Evolutionary conservation across 352 stramenopile species (phyloP).

Genomic region (Globisporangium sylvaticum): DNA sequence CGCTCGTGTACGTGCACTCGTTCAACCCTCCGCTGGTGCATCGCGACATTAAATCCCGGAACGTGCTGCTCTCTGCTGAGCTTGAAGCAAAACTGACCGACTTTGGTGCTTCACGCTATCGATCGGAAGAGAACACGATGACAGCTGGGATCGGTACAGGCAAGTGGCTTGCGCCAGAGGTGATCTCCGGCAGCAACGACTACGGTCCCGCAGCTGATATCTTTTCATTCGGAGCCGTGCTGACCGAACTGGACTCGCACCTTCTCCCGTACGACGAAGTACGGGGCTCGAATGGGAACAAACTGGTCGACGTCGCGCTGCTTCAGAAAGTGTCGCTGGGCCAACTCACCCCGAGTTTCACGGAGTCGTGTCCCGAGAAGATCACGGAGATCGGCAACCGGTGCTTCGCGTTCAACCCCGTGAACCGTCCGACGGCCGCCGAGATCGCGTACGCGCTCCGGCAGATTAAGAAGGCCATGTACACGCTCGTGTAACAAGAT

Average conservation of each 20-base stretch:
- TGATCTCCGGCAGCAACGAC: slow-evolving; percentile 37
- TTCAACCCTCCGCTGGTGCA: slow-evolving; percentile 19
- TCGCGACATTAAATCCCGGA: slow-evolving; percentile 23
- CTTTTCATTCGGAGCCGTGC: slow-evolving; percentile 54
- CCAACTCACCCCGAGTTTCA: slow-evolving; percentile 29
- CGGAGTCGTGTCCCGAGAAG: slow-evolving; percentile 28
- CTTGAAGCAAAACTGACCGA: slow-evolving; percentile 54
- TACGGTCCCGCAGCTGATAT: slow-evolving; percentile 54
- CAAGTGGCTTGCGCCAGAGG: slow-evolving; percentile 53
- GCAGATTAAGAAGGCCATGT: slow-evolving; percentile 19
- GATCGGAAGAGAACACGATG: slow-evolving; percentile 44
- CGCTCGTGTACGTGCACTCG: slow-evolving; percentile 13
- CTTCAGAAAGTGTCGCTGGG: slow-evolving; percentile 37
- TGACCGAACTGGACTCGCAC: slow-evolving; percentile 57
- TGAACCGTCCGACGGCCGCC: slow-evolving; percentile 33
- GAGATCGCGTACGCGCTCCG: slow-evolving; percentile 42
- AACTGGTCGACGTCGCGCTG: slow-evolving; percentile 41
- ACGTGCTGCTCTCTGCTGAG: slow-evolving; percentile 20
- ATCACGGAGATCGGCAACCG: slow-evolving; percentile 18
- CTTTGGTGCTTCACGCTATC: slow-evolving; percentile 49
- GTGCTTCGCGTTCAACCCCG: slow-evolving; percentile 30
- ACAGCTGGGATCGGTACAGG: slow-evolving; percentile 43
- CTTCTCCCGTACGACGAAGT: slow-evolving; percentile 44
- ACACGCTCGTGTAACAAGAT: neutral
- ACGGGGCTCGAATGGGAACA: slow-evolving; percentile 25